Evolutionary conservation across 441 rosid genomes (phyloP).

Genomic region (Biscutella auriculata): DNA sequence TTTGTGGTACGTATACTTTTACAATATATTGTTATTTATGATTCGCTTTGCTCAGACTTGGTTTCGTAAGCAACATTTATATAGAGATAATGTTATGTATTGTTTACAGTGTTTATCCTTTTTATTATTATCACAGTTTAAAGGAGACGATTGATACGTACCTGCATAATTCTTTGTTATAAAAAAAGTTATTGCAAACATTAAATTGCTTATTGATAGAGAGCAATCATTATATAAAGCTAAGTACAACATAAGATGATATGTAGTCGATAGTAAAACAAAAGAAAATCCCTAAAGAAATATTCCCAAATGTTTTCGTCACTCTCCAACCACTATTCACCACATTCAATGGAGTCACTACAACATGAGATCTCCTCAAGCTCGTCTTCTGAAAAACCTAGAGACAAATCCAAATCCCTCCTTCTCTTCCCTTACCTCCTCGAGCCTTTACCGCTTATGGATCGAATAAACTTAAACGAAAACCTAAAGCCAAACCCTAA

Average conservation of each 20-base stretch:
- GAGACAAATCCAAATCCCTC: slow-evolving; percentile 26
- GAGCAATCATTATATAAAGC: slow-evolving; percentile 21
- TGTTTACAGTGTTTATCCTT: neutral
- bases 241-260: too few relatives aligned
- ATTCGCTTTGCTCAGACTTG: slow-evolving; percentile 15
- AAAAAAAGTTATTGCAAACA: slow-evolving; percentile 14
- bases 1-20: slow-evolving; percentile 17
- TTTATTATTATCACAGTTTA: slow-evolving; percentile 7
- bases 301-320: neutral
- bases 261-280: neutral
- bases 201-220: slow-evolving; percentile 5
- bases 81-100: neutral
- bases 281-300: neutral
- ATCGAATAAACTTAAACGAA: slow-evolving; percentile 16
- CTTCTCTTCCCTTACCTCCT: slow-evolving; percentile 34
- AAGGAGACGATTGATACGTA: slow-evolving; percentile 12
- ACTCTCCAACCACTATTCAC: slow-evolving; percentile 9
- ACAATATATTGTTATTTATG: neutral
- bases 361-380: slow-evolving; percentile 24
- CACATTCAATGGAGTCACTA: slow-evolving; percentile 23
- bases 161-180: slow-evolving; percentile 16
- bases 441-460: slow-evolving; percentile 30
- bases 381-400: slow-evolving; percentile 24
- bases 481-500: slow-evolving; percentile 20
- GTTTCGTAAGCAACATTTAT: neutral